These are phyloP conservation scores for Candida ovalis DNA, from an alignment of 805 yeast genomes.

Conservation along the genomic window DNA sequence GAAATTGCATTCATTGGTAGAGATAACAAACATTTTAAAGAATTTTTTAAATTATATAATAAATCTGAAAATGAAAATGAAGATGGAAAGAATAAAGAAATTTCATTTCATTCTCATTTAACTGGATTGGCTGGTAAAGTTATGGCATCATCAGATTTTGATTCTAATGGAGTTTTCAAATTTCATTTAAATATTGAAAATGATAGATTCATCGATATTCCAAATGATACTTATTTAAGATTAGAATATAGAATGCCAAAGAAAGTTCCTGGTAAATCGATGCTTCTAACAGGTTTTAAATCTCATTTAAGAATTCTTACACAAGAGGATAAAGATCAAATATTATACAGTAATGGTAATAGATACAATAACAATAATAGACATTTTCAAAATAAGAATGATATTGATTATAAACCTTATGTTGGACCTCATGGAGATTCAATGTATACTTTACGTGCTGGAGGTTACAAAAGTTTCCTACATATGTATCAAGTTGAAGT, in stretches of 20 bases:
- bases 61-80: constrained; percentile 14
- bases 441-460: constrained; percentile 44
- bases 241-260: constrained; percentile 61
- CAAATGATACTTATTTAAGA: constrained; percentile 36
- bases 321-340: constrained; percentile 62
- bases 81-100: constrained; percentile 20
- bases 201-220: constrained; percentile 38
- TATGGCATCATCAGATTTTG: constrained; percentile 32
- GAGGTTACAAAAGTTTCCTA: constrained; percentile 48
- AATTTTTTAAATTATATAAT: constrained; percentile 41
- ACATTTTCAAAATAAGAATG: constrained; percentile 21
- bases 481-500: constrained; percentile 30
- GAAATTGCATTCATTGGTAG: constrained; percentile 70
- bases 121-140: constrained; percentile 62
- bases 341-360: constrained; percentile 44
- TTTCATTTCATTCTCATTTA: constrained; percentile 44
- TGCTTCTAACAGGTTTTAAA: constrained; percentile 76
- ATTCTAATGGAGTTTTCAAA: constrained; percentile 31
- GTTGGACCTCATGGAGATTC: constrained; percentile 48
- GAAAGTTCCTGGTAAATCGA: constrained; percentile 63
- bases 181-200: constrained; percentile 41
- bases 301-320: constrained; percentile 59
- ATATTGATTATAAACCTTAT: constrained; percentile 37
- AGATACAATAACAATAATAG: constrained; percentile 31
- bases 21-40: constrained; percentile 47